Base-by-base conservation (phyloP, 345 rosid genomes). In the Citrus australasica region DNA sequence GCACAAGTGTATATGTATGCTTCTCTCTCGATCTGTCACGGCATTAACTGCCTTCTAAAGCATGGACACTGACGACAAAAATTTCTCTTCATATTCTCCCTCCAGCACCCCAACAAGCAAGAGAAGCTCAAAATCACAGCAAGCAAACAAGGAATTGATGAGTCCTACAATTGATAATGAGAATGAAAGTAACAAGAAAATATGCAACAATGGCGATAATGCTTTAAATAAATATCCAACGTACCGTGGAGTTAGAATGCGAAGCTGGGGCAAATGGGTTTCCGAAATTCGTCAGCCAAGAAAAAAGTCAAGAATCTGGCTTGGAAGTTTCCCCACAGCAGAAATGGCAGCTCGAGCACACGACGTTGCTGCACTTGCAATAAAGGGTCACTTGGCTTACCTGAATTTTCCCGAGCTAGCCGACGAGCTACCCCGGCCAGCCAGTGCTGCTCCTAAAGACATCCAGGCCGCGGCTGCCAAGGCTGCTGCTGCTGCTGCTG, bases 291-390 rank as follows among this genome's bases (percentile, higher is more conserved):
- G 78, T 3, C 32, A 64, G 32, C 71, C 78, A 1, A 6, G 62
- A 13, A 75, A 75, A 28, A 75, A 25, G 22, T 75, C 78, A 10
- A 46, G 78, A 63, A 75, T 75, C 37, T 75, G 71, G 78, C 78
- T 75, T 30, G 78, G 78, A 19, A 62, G 48, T 38, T 75, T 46
- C n/a, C 8, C 70, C 17, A 64, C 46, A 3, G 40, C 69, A 64
- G 78, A 75, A 75, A 75, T 75, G 78, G 78, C 78, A 28, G 78
- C 71, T n/a, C 69, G 70, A 19, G 78, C 78, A 6, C 78, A 75
- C n/a, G 78, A 75, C 22, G 78, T 64, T 19, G 78, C 78, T 0
- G 32, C 71, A 1, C 71, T 75, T 9, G 62, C 61, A 11, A 4
- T 75, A 5, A 75, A 65, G 9, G 78, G 78, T 65, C 32, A 51